Base-by-base conservation (phyloP, 176 grass and related monocot genomes). In the Luzula sylvatica region DNA sequence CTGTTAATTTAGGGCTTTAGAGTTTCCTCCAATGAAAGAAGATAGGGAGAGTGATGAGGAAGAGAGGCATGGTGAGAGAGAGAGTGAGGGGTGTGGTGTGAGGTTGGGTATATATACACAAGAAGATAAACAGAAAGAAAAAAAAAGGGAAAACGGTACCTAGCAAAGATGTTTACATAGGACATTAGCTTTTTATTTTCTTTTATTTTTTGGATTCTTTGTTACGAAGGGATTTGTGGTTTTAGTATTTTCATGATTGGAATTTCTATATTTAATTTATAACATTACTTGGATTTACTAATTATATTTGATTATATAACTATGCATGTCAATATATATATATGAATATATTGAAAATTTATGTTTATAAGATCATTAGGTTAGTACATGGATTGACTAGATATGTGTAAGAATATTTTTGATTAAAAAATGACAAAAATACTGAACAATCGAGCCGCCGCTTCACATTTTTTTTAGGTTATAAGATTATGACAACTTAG, bases 141-240 rank as follows among this genome's bases (percentile, higher is more conserved):
- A n/a, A 20, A 13, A 3, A 58, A 28, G n/a, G 23, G 58, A 32
- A 6, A 38, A 56, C 2, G 38, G 38, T 40, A 18, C 20, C n/a
- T 21, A 17, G 7, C 16, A 18, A 14, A 9, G 13, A 5, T 30
- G 42, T 38, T 45, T 23, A 17, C 23, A 17, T 20, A 63, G 7
- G 42, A 3, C 8, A 19, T 63, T 46, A 17, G 5, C 43, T 46
- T 61, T 61, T 61, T 25, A 46, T 9, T 26, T 7, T 61, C 42
- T 7, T n/a, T n/a, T n/a, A n/a, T n/a, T n/a, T n/a, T 27, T 48
- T 20, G 27, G 58, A 63, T 48, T 63, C 46, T 48, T 20, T 63
- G 58, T 48, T 32, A 41, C 58, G 46, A 6, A 27, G n/a, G 23
- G 13, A 18, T 48, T 47, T 35, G 5, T 35, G 9, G 5, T 35